Evolutionary conservation across 2,329 filamentous ascomycete genomes (phyloP).

Genomic region (Alternaria ventricosa): DNA sequence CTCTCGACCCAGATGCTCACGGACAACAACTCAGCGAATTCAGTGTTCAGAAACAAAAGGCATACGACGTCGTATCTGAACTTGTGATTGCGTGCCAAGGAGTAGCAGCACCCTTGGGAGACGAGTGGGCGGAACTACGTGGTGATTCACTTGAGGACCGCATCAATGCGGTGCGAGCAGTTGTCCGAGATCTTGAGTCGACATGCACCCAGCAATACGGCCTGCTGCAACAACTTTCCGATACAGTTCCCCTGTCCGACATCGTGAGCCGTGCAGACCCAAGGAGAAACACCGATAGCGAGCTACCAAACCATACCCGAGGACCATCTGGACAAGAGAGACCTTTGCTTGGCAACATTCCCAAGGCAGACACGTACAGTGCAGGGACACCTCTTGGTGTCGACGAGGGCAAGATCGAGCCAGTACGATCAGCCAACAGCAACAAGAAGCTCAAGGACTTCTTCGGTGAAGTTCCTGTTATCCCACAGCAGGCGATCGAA

Average conservation of each 20-base stretch:
- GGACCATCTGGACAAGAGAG: slow-evolving; percentile 46
- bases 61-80: slow-evolving; percentile 93
- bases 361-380: slow-evolving; percentile 70
- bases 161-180: slow-evolving; percentile 77
- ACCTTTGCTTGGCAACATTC: slow-evolving; percentile 58
- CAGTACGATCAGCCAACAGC: slow-evolving; percentile 47
- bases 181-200: slow-evolving; percentile 80
- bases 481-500: slow-evolving; percentile 63
- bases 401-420: slow-evolving; percentile 44
- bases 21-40: slow-evolving; percentile 89
- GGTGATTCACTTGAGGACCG: slow-evolving; percentile 89
- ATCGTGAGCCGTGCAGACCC: slow-evolving; percentile 34
- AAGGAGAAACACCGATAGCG: slow-evolving; percentile 54
- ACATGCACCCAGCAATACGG: slow-evolving; percentile 88
- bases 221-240: slow-evolving; percentile 84
- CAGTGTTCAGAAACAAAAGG: slow-evolving; percentile 85
- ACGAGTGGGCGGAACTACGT: slow-evolving; percentile 94
- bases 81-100: slow-evolving; percentile 86
- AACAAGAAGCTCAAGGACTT: slow-evolving; percentile 59
- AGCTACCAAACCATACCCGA: slow-evolving; percentile 38
- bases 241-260: slow-evolving; percentile 67
- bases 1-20: slow-evolving; percentile 77
- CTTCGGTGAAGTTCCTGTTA: slow-evolving; percentile 59
- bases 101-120: slow-evolving; percentile 86
- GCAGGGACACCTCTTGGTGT: slow-evolving; percentile 57